Percentiles rank a stretch among this genome's conserved stretches.
Evolutionary conservation across 331 rosid species (phyloP).

Genomic region (Malus hybrid): DNA sequence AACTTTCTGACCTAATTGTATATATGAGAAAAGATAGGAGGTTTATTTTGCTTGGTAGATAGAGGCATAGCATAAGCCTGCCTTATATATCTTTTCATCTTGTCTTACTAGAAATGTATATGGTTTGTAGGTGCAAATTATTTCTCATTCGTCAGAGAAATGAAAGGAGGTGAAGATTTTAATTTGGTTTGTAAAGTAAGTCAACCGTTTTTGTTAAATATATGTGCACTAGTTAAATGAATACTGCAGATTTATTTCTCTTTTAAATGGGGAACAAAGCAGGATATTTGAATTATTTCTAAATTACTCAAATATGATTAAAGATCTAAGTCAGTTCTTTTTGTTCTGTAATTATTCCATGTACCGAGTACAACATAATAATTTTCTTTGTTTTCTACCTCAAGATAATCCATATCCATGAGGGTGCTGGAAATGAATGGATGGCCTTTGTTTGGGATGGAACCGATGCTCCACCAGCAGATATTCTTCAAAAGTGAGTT

Average conservation of each 20-base stretch:
- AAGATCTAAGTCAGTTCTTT: background rate
- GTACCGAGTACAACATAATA: slow-evolving; percentile 9
- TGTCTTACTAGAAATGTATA: background rate
- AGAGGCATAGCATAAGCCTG: background rate
- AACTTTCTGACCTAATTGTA: background rate
- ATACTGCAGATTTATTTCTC: no score
- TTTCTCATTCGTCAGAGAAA: slow-evolving; percentile 9
- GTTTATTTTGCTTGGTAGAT: background rate
- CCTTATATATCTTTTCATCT: background rate
- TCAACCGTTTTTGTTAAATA: background rate
- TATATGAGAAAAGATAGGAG: background rate
- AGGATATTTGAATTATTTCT: background rate
- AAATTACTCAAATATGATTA: background rate
- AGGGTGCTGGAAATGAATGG: slow-evolving; percentile 33
- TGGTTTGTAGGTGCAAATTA: slow-evolving; percentile 18
- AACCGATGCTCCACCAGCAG: slow-evolving; percentile 48
- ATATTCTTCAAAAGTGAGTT: slow-evolving; percentile 42
- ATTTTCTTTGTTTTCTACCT: slow-evolving; percentile 9
- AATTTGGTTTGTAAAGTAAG: slow-evolving; percentile 38
- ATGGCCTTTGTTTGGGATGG: slow-evolving; percentile 72
- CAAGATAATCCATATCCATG: slow-evolving; percentile 49
- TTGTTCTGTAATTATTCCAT: background rate
- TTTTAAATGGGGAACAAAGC: background rate
- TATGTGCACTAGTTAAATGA: background rate
- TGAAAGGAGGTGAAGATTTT: slow-evolving; percentile 11